Conservation (phyloP, 495 filamentous ascomycete genomes). For the Darksidea phi region DNA sequence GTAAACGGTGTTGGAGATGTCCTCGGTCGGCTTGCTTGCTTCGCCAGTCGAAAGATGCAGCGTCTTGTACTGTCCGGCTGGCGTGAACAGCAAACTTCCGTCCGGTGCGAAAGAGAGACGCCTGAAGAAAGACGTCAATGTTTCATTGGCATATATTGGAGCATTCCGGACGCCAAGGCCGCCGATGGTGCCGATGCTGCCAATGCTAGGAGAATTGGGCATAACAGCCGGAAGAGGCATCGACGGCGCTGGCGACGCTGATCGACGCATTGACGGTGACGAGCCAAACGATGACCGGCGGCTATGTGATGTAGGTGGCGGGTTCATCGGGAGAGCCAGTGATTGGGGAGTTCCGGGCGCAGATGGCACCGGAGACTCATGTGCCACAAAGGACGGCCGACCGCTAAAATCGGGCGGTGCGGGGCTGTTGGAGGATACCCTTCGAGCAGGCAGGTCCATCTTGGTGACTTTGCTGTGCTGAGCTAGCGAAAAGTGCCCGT, state of each 20-base stretch:
- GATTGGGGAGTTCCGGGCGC: conserved; percentile 93
- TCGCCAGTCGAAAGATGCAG: conserved; percentile 67
- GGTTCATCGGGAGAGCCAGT: conserved; percentile 92
- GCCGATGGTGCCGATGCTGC: conserved; percentile 57
- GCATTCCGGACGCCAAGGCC: conserved; percentile 74
- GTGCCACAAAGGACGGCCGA: conserved; percentile 58
- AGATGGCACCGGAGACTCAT: conserved; percentile 72
- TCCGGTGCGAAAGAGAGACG: conserved; percentile 92
- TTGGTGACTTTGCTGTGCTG: conserved; percentile 72
- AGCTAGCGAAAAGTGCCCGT: conserved; percentile 89
- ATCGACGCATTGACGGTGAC: conserved; percentile 76
- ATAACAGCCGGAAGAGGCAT: conserved; percentile 95
- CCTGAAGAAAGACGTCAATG: conserved; percentile 94
- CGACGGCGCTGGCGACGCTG: conserved; percentile 92
- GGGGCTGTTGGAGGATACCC: conserved; percentile 89
- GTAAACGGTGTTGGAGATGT: conserved; percentile 95
- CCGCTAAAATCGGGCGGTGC: conserved; percentile 75
- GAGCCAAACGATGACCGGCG: conserved; percentile 94
- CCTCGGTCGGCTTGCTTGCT: conserved; percentile 68
- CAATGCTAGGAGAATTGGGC: conserved; percentile 66
- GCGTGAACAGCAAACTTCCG: conserved; percentile 91
- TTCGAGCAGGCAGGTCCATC: conserved; percentile 86
- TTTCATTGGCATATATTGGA: conserved; percentile 95
- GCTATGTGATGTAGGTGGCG: conserved; percentile 86
- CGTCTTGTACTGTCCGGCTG: conserved; percentile 91